Base-by-base conservation (phyloP, 1,139 yeast genomes). In the Suhomyces chickasaworum region DNA sequence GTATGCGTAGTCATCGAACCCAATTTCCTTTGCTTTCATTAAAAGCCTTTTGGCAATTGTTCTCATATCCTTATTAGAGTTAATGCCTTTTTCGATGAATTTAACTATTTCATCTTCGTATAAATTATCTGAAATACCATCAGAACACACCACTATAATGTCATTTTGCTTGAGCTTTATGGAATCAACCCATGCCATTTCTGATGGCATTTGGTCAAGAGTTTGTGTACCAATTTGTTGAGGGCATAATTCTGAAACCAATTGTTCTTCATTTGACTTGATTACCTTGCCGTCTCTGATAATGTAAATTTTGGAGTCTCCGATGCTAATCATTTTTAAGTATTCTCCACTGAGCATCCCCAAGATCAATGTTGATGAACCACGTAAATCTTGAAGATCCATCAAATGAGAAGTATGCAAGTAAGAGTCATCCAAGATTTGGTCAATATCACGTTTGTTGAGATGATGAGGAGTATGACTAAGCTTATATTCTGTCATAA, bases 211-310 rank as follows among this genome's bases (percentile, higher is more conserved):
- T 38, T 64, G 61, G 17, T 62, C 62, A 37, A 71, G 60, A 4
- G 79, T 75, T 42, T 77, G 81, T 1, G 84, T 79, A 1, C 84
- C 84, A 7, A 80, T 77, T 54, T 80, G 84, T 52, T 75, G 70
- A 7, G 84, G 84, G 58, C 84, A 79, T 48, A 78, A 58, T 12
- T 64, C 70, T 1, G 75, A 62, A 3, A 71, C 66, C 69, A 77
- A 67, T 53, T 77, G 83, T 49, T 75, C 82, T 50, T 73, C 70
- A 56, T 78, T 80, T 3, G 77, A 64, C 43, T 64, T 64, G 21
- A 78, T 61, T 15, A 80, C 64, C 44, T 74, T 63, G 1, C 79
- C 80, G 41, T 78, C 71, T 50, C 86, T 61, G 23, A 80, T 66
- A 15, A 81, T 66, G 55, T 69, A 80, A 20, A 81, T 52, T 50